These are phyloP conservation scores for Globisporangium paddicum DNA, from an alignment of 352 stramenopile species.

Conservation along the genomic window DNA sequence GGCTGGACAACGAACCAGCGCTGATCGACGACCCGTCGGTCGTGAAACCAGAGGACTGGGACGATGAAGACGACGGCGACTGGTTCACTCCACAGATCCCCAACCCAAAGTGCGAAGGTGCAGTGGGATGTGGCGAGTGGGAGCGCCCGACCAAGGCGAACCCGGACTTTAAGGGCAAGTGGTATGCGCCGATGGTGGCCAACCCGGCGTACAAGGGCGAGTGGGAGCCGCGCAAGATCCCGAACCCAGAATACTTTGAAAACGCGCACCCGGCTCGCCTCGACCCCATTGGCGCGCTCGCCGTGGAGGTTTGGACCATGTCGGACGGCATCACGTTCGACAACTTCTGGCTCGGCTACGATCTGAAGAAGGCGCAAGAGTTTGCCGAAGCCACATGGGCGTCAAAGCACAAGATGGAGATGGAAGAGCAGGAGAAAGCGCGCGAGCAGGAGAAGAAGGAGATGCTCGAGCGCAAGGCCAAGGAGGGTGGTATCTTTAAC, in stretches of 20 bases:
- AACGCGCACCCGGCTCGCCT: constrained; percentile 75
- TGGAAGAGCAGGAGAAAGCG: constrained; percentile 44
- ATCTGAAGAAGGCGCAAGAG: constrained; percentile 67
- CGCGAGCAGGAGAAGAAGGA: constrained; percentile 36
- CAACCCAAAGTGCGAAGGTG: constrained; percentile 85
- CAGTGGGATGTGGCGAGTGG: constrained; percentile 91
- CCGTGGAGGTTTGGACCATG: constrained; percentile 92
- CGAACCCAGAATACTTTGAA: constrained; percentile 89
- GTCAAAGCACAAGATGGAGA: constrained; percentile 68
- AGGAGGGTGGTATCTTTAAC: constrained; percentile 44
- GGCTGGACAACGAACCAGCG: constrained; percentile 81
- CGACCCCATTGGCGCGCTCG: constrained; percentile 84
- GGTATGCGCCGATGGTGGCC: constrained; percentile 82
- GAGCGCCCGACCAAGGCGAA: constrained; percentile 84
- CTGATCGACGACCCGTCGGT: constrained; percentile 81
- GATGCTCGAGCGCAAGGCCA: constrained; percentile 32
- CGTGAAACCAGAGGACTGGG: constrained; percentile 90
- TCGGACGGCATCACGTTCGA: constrained; percentile 89
- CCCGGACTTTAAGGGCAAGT: constrained; percentile 92
- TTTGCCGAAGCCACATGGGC: constrained; percentile 77
- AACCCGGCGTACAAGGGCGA: constrained; percentile 92
- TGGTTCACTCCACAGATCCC: constrained; percentile 86
- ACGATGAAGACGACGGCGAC: constrained; percentile 91
- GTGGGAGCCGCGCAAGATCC: constrained; percentile 88
- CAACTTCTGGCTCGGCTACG: constrained; percentile 91